A percentile compares a stretch with the other conserved stretches of the same genome.
Conservation (phyloP, 2,329 filamentous ascomycete genomes). For the Trichothecium sympodiale region DNA sequence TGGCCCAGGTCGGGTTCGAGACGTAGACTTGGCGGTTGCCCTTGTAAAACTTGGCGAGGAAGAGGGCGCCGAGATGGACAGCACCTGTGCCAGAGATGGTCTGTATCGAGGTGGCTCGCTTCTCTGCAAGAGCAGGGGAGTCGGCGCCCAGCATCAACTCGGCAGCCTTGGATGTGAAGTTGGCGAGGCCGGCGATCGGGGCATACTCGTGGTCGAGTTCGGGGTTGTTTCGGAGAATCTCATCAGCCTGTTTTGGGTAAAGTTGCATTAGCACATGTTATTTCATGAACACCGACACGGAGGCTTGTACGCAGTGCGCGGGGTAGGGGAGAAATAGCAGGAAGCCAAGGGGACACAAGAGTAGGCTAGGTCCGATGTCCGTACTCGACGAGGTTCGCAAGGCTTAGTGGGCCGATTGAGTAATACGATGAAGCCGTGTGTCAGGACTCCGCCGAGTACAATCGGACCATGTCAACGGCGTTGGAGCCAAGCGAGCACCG, state of each 20-base stretch:
- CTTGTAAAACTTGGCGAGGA: slow-evolving; percentile 85
- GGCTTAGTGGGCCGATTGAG: background rate
- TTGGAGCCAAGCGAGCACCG: too few species aligned
- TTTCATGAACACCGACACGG: slow-evolving; percentile 9
- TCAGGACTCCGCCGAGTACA: background rate
- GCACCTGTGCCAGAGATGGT: slow-evolving; percentile 97
- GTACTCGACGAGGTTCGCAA: background rate
- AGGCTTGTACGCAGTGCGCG: slow-evolving; percentile 1
- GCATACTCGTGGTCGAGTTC: slow-evolving; percentile 96
- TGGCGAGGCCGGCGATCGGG: slow-evolving; percentile 78
- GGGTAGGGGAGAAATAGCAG: background rate
- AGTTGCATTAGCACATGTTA: too few species aligned
- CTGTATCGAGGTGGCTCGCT: slow-evolving; percentile 72
- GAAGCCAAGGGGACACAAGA: background rate
- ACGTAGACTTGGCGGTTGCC: slow-evolving; percentile 71
- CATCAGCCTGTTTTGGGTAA: slow-evolving; percentile 59
- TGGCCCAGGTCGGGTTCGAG: slow-evolving; percentile 93
- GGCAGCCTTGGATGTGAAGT: slow-evolving; percentile 82
- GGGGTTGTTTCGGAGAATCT: slow-evolving; percentile 78
- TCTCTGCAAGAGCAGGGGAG: slow-evolving; percentile 73
- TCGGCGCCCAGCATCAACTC: slow-evolving; percentile 76
- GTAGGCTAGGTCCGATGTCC: background rate
- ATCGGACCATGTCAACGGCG: background rate
- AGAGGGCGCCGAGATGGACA: slow-evolving; percentile 84
- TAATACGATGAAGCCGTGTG: background rate